These are phyloP conservation scores for Cercophora samala DNA, from an alignment of 495 filamentous ascomycete species.

Conservation along the genomic window DNA sequence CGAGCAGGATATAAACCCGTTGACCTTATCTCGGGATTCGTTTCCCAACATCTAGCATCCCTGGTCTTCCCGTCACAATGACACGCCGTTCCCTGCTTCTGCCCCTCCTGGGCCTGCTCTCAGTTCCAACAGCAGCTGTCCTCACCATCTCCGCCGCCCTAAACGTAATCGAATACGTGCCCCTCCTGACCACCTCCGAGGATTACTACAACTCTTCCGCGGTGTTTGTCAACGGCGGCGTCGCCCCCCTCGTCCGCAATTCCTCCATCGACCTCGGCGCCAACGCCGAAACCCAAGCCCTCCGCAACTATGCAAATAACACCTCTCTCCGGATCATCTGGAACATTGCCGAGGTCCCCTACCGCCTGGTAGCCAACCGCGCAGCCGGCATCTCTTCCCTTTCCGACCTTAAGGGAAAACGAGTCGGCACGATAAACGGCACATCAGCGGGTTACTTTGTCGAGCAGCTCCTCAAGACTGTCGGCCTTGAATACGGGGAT, in stretches of 20 bases:
- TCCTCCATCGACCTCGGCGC: slow-evolving; percentile 35
- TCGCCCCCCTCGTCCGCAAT: slow-evolving; percentile 24
- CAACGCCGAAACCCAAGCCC: slow-evolving; percentile 48
- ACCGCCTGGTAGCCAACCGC: slow-evolving; percentile 46
- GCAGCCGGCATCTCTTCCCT: slow-evolving; percentile 31
- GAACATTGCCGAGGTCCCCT: slow-evolving; percentile 40
- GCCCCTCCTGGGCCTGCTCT: slow-evolving; percentile 1
- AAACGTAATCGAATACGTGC: slow-evolving; percentile 36
- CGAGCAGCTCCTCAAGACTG: slow-evolving; percentile 32
- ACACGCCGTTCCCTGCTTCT: background rate
- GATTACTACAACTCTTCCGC: slow-evolving; percentile 31
- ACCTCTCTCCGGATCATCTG: slow-evolving; percentile 43
- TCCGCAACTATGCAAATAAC: slow-evolving; percentile 38
- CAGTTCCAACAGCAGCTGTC: background rate
- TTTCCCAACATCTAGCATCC: background rate
- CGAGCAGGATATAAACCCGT: background rate
- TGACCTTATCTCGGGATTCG: background rate
- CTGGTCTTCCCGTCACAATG: background rate
- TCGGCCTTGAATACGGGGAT: slow-evolving; percentile 30
- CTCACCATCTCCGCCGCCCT: slow-evolving; percentile 11
- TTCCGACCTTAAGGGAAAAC: slow-evolving; percentile 43
- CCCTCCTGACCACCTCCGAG: slow-evolving; percentile 30
- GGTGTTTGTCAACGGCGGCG: slow-evolving; percentile 29
- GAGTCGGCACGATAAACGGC: slow-evolving; percentile 38
- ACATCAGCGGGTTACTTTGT: slow-evolving; percentile 44